phyloP scores from a whole-genome alignment of 2,329 filamentous ascomycete species.

The Aureobasidium mangrovei region DNA sequence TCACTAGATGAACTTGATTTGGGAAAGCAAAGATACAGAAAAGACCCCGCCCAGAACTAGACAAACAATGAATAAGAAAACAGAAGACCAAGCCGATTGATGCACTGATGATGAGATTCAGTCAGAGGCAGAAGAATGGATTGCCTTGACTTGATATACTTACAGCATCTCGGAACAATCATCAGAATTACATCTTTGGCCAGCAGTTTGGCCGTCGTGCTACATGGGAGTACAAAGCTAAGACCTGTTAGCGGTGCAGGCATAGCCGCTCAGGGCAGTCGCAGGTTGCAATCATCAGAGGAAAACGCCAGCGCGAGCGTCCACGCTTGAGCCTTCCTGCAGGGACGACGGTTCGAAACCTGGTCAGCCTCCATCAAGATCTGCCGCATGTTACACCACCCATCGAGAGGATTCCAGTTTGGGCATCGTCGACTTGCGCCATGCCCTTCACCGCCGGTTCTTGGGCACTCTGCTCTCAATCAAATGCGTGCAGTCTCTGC shows the following conservation, averaged over 20 bases:
- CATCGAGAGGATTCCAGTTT: background rate
- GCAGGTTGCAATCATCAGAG: background rate
- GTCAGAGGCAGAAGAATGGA: background rate
- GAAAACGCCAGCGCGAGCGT: background rate
- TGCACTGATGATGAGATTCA: background rate
- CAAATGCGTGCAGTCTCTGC: background rate
- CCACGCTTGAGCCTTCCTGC: slow-evolving; percentile 8
- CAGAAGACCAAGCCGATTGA: background rate
- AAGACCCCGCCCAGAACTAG: background rate
- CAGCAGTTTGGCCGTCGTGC: background rate
- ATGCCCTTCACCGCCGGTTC: slow-evolving; percentile 9
- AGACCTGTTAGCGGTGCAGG: background rate
- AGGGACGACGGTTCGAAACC: slow-evolving; percentile 3
- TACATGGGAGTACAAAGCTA: background rate
- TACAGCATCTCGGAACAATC: background rate
- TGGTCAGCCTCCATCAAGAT: slow-evolving; percentile 5
- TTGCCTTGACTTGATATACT: slow-evolving; percentile 1
- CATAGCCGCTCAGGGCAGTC: slow-evolving; percentile 2
- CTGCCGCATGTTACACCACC: background rate
- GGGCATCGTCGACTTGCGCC: background rate
- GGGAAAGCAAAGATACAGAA: background rate
- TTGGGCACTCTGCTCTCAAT: background rate
- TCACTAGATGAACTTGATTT: background rate
- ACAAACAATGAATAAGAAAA: background rate
- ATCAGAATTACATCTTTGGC: background rate